Evolutionary conservation across 805 yeast genomes (phyloP), one percentile per base, ranked within the genome.

Genomic region (Clavispora carvajalis): DNA sequence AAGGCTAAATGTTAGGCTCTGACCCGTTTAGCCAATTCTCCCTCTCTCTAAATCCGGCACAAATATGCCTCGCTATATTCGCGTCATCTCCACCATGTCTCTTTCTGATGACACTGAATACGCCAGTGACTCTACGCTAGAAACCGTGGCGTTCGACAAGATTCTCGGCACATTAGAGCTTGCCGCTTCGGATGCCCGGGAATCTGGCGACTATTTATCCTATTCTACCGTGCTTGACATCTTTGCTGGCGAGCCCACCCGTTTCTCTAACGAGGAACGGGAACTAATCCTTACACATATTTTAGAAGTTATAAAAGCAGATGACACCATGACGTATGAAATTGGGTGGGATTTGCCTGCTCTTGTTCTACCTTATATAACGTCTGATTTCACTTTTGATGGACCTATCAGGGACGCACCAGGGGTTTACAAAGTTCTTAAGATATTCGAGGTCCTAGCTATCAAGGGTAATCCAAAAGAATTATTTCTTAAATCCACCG

Each of bases 271-370:
- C 31, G 74, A 65, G 0, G 86, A 85, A 38, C 74, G 77, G 40
- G 67, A 63, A 2, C 40, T 48, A 37, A 55, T 85, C n/a, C 59
- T 88, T 35, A 60, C 55, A 0, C 61, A 65, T 3, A 48, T 89
- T 11, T 49, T 60, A 9, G 65, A 62, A 0, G 63, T 79, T 0
- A 59, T 87, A 23, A 31, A 39, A 3, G 60, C 55, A 0, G 58
- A 83, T 54, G 66, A 70, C 13, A 72, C 71, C 9, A 60, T 87
- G 22, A 67, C 80, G 0, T 69, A 73, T 33, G 84, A 82, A 49
- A 78, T 89, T 45, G 95, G 95, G 2, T 90, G 97, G 97, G 97
- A 90, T 59, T 56, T 90, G n/a, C 96, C 96, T 1, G 73, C 72
- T 23, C 61, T 85, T 37, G 49, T 90, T 6, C 53, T 87, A 34